Base-by-base conservation (phyloP, 2,329 filamentous ascomycete genomes). In the Setomelanomma holmii region DNA sequence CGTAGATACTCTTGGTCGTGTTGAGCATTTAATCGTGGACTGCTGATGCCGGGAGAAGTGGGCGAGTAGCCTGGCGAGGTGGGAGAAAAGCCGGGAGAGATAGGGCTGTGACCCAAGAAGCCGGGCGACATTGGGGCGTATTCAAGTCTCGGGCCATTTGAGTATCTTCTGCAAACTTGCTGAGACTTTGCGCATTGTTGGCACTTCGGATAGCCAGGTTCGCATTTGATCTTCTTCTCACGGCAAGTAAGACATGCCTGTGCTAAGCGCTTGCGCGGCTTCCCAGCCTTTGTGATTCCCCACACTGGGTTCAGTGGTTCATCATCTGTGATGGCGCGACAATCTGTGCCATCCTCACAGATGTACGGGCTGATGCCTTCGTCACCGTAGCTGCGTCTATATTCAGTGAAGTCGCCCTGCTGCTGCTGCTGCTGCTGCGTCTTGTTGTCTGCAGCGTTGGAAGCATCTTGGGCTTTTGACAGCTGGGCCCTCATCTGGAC, bases 161-260 rank as follows among this genome's bases (percentile, higher is more conserved):
- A 81, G 90, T 63, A 74, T 71, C 90, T 90, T 75, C 88, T 88
- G 83, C 93, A 96, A 16, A 89, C 81, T 42, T 91, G 84, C 49
- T 92, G 91, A 69, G 93, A 93, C 77, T 96, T 96, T 71, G 95
- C 89, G 73, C 93, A 97, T 75, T 96, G 92, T 47, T 93, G 85
- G 66, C 93, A 97, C 63, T 91, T 91, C 34, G 90, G 90, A 60
- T 86, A 89, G 64, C 93, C 91, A 1, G 92, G 93, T 60, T 96
- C 91, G 69, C 93, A 97, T 75, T 96, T 96, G 78, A 97, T 96
- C 81, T 96, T 97, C 85, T 96, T 97, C 77, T 96, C 92, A 44
- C 93, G 86, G 73, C 93, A 97, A 11, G 91, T 95, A 52, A 96
- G 83, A 70, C 93, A 97, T n/a, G 91, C 91, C 72, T 96, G 92